Percentiles rank a stretch among this genome's conserved stretches.
Conservation (phyloP, 805 yeast genomes). For the Starmerella apis region DNA sequence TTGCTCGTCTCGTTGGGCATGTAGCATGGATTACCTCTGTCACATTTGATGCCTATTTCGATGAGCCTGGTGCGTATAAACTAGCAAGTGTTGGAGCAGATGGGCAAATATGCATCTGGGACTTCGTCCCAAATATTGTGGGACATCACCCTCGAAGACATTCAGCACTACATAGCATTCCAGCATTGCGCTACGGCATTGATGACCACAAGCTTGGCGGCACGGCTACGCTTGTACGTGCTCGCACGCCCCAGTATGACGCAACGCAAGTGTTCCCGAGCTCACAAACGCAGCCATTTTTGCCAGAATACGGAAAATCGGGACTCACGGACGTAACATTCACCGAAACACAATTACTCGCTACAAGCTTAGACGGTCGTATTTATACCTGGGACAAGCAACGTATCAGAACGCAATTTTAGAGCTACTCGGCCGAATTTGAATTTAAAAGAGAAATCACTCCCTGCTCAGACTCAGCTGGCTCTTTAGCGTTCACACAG, state of each 20-base stretch:
- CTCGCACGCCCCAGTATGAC: conserved; percentile 25
- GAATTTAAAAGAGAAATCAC: too few relatives aligned
- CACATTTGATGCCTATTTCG: conserved; percentile 35
- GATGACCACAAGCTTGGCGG: conserved; percentile 8
- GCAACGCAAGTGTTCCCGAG: conserved; percentile 27
- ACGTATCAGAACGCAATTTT: not conserved
- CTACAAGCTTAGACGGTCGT: conserved; percentile 30
- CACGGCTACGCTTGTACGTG: conserved; percentile 20
- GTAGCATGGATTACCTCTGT: conserved; percentile 43
- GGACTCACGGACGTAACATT: conserved; percentile 28
- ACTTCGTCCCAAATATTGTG: conserved; percentile 39
- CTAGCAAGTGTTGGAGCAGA: conserved; percentile 50
- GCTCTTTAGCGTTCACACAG: too few relatives aligned
- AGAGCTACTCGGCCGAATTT: not conserved
- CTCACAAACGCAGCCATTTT: conserved; percentile 24
- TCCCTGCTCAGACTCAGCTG: too few relatives aligned
- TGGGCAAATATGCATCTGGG: conserved; percentile 44
- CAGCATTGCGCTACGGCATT: conserved; percentile 5
- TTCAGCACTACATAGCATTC: not conserved
- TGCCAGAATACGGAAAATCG: conserved; percentile 26
- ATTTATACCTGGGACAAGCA: conserved; percentile 29
- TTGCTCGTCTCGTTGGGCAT: conserved; percentile 42
- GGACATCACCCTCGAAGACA: conserved; percentile 25
- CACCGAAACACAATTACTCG: conserved; percentile 23
- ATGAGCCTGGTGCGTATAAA: conserved; percentile 33